A percentile compares a stretch with the other conserved stretches of the same genome.
phyloP scores from a whole-genome alignment of 2,329 filamentous ascomycete species.

The Alternaria ventricosa region DNA sequence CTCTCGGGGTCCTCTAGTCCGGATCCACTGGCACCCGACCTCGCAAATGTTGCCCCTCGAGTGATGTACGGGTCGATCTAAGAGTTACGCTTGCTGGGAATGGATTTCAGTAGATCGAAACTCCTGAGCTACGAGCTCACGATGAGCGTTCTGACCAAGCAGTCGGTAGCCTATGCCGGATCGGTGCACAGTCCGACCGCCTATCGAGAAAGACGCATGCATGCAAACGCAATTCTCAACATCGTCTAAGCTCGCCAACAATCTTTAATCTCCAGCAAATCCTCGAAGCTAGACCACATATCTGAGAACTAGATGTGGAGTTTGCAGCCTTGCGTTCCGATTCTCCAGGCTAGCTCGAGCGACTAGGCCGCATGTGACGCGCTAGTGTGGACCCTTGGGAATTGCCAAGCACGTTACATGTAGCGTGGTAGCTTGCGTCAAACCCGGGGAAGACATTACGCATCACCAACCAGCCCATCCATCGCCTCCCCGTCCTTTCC shows the following conservation, averaged over 20 bases:
- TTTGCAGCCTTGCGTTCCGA: conserved; percentile 5
- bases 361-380: not conserved
- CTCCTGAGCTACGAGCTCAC: not conserved
- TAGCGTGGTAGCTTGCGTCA: conserved; percentile 13
- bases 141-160: not conserved
- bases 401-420: conserved; percentile 11
- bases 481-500: not conserved
- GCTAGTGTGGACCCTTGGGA: not conserved
- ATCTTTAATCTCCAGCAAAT: not conserved
- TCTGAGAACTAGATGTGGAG: not conserved
- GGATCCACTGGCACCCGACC: not conserved
- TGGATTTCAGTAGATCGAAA: not conserved
- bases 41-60: not conserved
- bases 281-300: not conserved
- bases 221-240: not conserved
- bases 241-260: not conserved
- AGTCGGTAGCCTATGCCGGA: not conserved
- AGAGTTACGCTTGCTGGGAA: not conserved
- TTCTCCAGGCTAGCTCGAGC: not conserved
- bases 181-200: not conserved
- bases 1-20: not conserved
- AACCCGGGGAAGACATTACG: conserved; percentile 6
- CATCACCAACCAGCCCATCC: conserved; percentile 6
- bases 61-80: not conserved
- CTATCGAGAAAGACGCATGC: not conserved